These are phyloP conservation scores for Fragaria ananassa DNA, from an alignment of 306 rosid genomes.

Conservation along the genomic window DNA sequence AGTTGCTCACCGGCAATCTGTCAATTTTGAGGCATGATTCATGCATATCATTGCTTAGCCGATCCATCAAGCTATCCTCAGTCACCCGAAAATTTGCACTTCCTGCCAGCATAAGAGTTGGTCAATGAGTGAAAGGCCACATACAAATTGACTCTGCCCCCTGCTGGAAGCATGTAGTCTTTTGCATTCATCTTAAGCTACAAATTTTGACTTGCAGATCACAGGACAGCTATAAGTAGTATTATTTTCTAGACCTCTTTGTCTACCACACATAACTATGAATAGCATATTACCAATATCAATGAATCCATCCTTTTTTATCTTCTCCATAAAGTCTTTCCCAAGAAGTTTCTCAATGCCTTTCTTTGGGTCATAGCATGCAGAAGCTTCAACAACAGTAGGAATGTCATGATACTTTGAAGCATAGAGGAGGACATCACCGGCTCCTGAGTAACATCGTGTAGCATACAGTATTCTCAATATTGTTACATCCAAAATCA, in stretches of 20 bases:
- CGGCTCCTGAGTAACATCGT: background rate
- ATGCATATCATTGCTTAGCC: slow-evolving; percentile 51
- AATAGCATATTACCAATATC: slow-evolving; percentile 41
- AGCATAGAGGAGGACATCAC: slow-evolving; percentile 3
- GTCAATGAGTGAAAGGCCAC: slow-evolving; percentile 3
- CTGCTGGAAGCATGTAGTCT: background rate
- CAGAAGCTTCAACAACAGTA: slow-evolving; percentile 52
- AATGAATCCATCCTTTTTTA: background rate
- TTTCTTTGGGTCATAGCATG: slow-evolving; percentile 19
- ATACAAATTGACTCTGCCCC: background rate
- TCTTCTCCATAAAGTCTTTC: background rate
- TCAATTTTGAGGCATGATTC: slow-evolving; percentile 60
- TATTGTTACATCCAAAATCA: background rate
- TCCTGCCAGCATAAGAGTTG: slow-evolving; percentile 27
- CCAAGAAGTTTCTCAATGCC: background rate
- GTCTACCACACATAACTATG: background rate
- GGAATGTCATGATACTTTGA: slow-evolving; percentile 1
- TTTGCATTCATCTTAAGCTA: background rate
- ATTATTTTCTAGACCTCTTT: background rate
- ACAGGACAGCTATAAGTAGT: too few species aligned
- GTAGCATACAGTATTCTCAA: background rate
- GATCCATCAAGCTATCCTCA: slow-evolving; percentile 59
- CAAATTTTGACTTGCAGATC: background rate
- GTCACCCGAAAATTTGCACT: slow-evolving; percentile 44
- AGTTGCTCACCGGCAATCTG: slow-evolving; percentile 56